These are phyloP conservation scores for Phalaenopsis aphrodite DNA, from an alignment of 106 monocot genomes.

Conservation along the genomic window DNA sequence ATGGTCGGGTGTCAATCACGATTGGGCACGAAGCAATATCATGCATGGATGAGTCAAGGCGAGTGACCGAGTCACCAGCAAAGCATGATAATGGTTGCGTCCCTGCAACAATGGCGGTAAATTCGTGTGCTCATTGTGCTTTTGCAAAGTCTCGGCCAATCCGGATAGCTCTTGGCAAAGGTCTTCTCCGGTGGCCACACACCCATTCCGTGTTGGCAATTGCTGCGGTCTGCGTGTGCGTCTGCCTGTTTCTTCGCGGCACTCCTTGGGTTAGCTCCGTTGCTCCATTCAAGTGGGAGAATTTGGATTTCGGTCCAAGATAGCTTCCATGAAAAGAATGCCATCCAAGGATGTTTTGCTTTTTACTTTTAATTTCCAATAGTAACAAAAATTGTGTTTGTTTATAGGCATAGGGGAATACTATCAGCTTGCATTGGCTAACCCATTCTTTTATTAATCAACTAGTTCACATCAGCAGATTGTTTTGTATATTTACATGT, in stretches of 20 bases:
- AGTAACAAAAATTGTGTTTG: too few species aligned
- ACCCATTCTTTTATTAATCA: too few species aligned
- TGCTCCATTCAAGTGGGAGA: conserved; percentile 68
- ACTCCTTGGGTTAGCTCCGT: conserved; percentile 31
- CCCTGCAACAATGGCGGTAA: conserved; percentile 9
- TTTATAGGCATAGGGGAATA: too few species aligned
- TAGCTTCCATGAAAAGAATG: conserved; percentile 5
- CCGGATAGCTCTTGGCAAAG: conserved; percentile 13
- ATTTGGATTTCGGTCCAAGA: conserved; percentile 44
- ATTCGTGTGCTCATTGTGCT: conserved; percentile 39
- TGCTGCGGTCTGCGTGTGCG: conserved; percentile 83
- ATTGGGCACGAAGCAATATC: conserved; percentile 12
- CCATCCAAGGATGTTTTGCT: too few species aligned
- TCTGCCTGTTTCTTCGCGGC: conserved; percentile 62
- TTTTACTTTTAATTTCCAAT: too few species aligned
- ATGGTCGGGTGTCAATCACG: background rate
- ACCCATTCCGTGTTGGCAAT: conserved; percentile 56
- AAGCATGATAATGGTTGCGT: background rate
- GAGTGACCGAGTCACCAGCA: background rate
- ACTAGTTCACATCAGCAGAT: too few species aligned
- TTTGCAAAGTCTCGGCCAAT: conserved; percentile 8
- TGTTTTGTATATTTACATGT: too few species aligned
- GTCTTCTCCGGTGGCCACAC: conserved; percentile 47
- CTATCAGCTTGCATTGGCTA: too few species aligned
- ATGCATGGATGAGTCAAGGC: background rate